A percentile compares a stretch with the other conserved stretches of the same genome.
phyloP scores from a whole-genome alignment of 495 filamentous ascomycete species.

The Aspergillus diversus region DNA sequence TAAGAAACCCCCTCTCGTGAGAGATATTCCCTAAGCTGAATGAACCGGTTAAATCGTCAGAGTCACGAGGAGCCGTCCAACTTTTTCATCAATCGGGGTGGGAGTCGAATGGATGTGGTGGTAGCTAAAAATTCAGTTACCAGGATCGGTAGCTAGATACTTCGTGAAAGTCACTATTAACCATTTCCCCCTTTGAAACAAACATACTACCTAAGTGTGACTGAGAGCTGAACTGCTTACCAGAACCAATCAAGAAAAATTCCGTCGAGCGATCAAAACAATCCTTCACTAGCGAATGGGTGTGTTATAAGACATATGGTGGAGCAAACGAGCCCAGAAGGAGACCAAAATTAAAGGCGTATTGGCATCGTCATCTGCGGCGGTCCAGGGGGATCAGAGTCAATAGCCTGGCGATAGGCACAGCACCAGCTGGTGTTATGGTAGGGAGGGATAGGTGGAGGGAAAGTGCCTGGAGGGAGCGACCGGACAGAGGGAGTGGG shows the following conservation, averaged over 20 bases:
- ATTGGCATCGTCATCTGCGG: slow-evolving; percentile 22
- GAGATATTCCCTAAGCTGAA: no score
- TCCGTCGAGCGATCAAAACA: not conserved
- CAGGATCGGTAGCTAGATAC: no score
- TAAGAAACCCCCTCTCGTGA: no score
- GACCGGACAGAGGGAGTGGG: not conserved
- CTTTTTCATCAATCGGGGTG: no score
- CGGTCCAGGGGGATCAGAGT: slow-evolving; percentile 11
- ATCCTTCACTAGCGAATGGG: slow-evolving; percentile 10
- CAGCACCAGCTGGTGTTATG: not conserved
- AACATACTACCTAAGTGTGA: no score
- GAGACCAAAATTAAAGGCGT: slow-evolving; percentile 22
- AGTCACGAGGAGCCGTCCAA: no score
- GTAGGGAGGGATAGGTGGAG: slow-evolving; percentile 22
- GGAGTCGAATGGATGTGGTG: no score
- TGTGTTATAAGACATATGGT: slow-evolving; percentile 18
- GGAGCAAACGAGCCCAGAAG: slow-evolving; percentile 14
- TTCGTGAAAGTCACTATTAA: no score
- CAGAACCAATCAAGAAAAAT: not conserved
- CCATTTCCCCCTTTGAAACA: no score
- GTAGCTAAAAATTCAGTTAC: no score
- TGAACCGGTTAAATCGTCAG: no score
- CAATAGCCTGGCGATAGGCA: not conserved
- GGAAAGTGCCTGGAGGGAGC: not conserved
- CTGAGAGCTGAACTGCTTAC: not conserved